Evolutionary conservation across 2,329 filamentous ascomycete species (phyloP), one percentile per base, ranked within the genome.

Genomic region (Lecanicillium sp.): DNA sequence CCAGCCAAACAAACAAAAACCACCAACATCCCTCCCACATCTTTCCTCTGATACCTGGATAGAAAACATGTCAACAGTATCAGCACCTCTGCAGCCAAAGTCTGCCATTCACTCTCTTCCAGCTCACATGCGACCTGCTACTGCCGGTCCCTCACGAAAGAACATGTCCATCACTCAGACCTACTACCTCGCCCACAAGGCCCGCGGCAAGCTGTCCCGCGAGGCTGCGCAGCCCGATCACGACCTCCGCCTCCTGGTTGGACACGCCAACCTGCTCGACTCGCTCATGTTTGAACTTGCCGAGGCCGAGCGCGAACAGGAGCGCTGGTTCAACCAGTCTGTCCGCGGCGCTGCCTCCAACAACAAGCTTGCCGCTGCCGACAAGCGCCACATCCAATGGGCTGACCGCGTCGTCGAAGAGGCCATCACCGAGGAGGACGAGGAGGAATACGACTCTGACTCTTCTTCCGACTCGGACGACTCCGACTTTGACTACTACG

Each of bases 131-230:
- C 50, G 52, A 38, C 51, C 55, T 43, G 54, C 53, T 38, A 54
- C 60, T 19, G 58, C 62, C 49, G 64, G 64, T 27, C 52, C 67
- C 36, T 63, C 67, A 48, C 73, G 83, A 69, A 85, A 88, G 66
- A 89, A 83, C 68, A 96, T 96, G 92, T 94, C 85, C 62, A 83
- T 96, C 70, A 94, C 90, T 19, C 88, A 95, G 68, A 96, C 90
- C 45, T 98, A 96, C 83, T 95, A 87, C 71, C 83, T 96, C 55
- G 92, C 92, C 60, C 89, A 95, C 74, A 90, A 89, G 66, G 92
- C 92, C 59, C 81, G 92, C 63, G 83, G 82, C 54, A 98, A 98
- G 87, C 88, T 98, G 58, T 88, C 88, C 49, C 78, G 75, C 48
- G 90, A 96, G 70, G 92, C 92, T 70, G 79, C 81, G 64, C 83